Base-by-base conservation (phyloP, 176 grass and related monocot genomes). In the Saccharum spontaneum region DNA sequence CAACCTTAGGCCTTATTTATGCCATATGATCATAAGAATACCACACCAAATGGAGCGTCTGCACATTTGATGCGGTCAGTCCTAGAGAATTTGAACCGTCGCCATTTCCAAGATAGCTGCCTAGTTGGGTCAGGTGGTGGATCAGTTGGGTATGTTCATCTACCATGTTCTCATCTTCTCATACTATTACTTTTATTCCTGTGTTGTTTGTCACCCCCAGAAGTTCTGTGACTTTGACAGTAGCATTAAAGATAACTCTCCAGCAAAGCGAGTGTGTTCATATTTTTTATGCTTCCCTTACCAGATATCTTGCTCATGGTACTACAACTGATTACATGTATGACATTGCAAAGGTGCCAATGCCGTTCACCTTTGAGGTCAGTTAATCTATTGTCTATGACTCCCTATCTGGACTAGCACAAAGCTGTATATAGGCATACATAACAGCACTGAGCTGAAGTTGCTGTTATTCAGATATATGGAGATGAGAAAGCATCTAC, bases 11-110 rank as follows among this genome's bases (percentile, higher is more conserved):
- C 97, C 71, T 89, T 99, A 66, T 99, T 99, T 87, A 94, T 96
- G 97, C 93, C 97, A 79, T 99, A 99, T 86, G 97, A 99, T 90
- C 97, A 99, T 87, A 99, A 96, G 81, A 96, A 96, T 89, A 88
- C 88, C 48, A 96, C 93, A 60, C 97, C 97, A 65, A 73, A 76
- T 71, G 97, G 97, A 50, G 85, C 79, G 0, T 69, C 90, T 69
- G 88, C 90, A 20, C 84, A 88, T 71, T 89, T 91, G 82, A 99
- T 99, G 97, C 89, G 86, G 78, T 94, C 92, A 48, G 69, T 99
- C 81, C 82, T 99, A 67, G 82, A 90, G 75, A 92, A 91, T 79
- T 79, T 99, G 90, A 99, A 99, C 75, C 91, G 65, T 59, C 89
- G 82, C 44, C 90, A 96, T 72, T 99, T 96, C 82, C 83, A 99